Percentiles rank a stretch among this genome's conserved stretches.
phyloP scores from a whole-genome alignment of 352 stramenopile genomes.

The Pythium aristosporum region DNA sequence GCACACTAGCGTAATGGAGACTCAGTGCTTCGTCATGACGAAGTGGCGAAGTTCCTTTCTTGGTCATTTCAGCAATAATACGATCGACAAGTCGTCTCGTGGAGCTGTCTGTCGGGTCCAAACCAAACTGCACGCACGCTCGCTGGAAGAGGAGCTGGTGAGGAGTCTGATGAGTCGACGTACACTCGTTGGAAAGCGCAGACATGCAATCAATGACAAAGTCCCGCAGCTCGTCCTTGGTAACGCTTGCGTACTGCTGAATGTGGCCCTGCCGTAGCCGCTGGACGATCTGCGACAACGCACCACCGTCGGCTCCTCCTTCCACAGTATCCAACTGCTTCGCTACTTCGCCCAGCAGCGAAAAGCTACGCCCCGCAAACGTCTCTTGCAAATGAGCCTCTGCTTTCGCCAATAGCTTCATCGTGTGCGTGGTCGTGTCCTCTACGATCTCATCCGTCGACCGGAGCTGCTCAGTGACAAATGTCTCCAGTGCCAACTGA shows the following conservation, averaged over 20 bases:
- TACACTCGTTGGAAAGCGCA: neutral
- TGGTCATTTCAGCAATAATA: conserved; percentile 5
- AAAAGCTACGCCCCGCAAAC: conserved; percentile 17
- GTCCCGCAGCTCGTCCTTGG: conserved; percentile 8
- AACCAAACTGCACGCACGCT: conserved; percentile 18
- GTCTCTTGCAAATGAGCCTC: conserved; percentile 17
- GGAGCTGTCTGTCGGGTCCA: conserved; percentile 7
- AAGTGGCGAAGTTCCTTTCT: neutral
- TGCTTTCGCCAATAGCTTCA: conserved; percentile 18
- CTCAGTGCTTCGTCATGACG: neutral
- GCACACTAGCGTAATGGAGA: conserved; percentile 16
- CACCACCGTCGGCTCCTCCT: neutral
- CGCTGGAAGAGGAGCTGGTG: neutral
- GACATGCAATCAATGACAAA: conserved; percentile 15
- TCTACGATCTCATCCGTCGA: neutral
- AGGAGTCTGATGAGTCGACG: neutral
- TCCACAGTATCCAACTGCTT: conserved; percentile 7
- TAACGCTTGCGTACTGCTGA: neutral
- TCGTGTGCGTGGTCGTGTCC: neutral
- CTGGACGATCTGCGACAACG: conserved; percentile 4
- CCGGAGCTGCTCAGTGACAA: conserved; percentile 4
- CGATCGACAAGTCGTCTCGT: conserved; percentile 2
- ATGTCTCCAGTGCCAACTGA: conserved; percentile 3
- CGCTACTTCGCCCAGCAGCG: conserved; percentile 17
- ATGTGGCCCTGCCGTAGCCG: conserved; percentile 1